These are phyloP conservation scores for Populus tomentosa DNA, from an alignment of 441 rosid species.

Conservation along the genomic window DNA sequence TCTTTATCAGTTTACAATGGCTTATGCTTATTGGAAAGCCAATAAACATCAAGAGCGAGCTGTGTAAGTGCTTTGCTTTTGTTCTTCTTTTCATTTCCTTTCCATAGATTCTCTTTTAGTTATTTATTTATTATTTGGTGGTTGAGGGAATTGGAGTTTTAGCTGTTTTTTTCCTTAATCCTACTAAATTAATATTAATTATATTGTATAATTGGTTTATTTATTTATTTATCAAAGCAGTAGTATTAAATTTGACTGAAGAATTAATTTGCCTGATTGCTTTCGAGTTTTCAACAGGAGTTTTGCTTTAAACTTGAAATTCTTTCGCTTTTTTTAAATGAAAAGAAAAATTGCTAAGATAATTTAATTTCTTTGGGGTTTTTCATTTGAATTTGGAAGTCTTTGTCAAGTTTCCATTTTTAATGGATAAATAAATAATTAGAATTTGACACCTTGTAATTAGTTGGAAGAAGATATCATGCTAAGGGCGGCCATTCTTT, in stretches of 20 bases:
- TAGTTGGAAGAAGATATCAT: no score
- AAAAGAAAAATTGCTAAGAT: no score
- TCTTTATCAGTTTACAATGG: slow-evolving; percentile 94
- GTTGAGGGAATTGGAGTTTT: not conserved
- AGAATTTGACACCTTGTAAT: no score
- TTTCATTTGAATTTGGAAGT: no score
- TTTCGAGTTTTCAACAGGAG: not conserved
- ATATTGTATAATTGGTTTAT: no score
- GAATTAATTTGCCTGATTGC: not conserved
- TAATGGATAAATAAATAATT: no score
- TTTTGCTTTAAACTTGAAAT: not conserved
- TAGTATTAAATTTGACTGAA: not conserved
- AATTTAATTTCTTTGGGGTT: no score
- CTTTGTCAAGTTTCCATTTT: no score
- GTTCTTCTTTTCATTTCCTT: not conserved
- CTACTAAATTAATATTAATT: no score
- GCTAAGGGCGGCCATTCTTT: no score
- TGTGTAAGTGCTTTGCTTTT: slow-evolving; percentile 43
- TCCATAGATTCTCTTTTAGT: not conserved
- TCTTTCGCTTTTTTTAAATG: not conserved
- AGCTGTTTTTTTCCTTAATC: not conserved
- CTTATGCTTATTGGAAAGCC: slow-evolving; percentile 95
- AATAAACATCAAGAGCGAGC: slow-evolving; percentile 71
- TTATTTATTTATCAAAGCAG: not conserved
- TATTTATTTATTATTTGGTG: not conserved